These are phyloP conservation scores for Oryza meridionalis DNA, from an alignment of 176 grass and related monocot species.

Conservation along the genomic window DNA sequence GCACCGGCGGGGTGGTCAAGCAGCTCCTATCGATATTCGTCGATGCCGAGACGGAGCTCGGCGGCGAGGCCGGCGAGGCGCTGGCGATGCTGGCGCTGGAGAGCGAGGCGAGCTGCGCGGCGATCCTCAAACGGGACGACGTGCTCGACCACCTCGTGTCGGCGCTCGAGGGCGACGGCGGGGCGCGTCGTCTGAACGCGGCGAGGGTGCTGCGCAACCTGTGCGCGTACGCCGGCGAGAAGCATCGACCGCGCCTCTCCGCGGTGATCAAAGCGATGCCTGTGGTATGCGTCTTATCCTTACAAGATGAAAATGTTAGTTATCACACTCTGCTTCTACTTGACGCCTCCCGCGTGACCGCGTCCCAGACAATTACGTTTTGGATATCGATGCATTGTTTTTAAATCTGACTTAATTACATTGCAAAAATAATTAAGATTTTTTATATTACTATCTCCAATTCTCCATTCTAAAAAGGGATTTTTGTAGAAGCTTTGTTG, in stretches of 20 bases:
- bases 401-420: too few relatives aligned
- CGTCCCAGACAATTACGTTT: too few relatives aligned
- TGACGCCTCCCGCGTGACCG: not conserved
- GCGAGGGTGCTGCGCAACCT: constrained; percentile 73
- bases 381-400: too few relatives aligned
- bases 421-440: too few relatives aligned
- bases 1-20: constrained; percentile 65
- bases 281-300: constrained; percentile 29
- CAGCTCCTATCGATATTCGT: constrained; percentile 59
- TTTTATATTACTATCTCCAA: too few relatives aligned
- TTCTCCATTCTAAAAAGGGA: too few relatives aligned
- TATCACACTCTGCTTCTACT: not conserved
- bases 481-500: too few relatives aligned
- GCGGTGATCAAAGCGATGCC: constrained; percentile 40
- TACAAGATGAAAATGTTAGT: not conserved
- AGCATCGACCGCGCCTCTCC: constrained; percentile 25
- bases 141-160: constrained; percentile 40
- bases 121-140: constrained; percentile 49
- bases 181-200: constrained; percentile 21
- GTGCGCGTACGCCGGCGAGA: constrained; percentile 37
- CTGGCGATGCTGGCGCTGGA: constrained; percentile 78
- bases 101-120: constrained; percentile 44
- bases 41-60: constrained; percentile 29
- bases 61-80: constrained; percentile 71
- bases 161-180: constrained; percentile 14